Percentiles rank a stretch among this genome's conserved stretches.
Conservation (phyloP, 2,329 filamentous ascomycete genomes). For the Cladosporium oxysporum region DNA sequence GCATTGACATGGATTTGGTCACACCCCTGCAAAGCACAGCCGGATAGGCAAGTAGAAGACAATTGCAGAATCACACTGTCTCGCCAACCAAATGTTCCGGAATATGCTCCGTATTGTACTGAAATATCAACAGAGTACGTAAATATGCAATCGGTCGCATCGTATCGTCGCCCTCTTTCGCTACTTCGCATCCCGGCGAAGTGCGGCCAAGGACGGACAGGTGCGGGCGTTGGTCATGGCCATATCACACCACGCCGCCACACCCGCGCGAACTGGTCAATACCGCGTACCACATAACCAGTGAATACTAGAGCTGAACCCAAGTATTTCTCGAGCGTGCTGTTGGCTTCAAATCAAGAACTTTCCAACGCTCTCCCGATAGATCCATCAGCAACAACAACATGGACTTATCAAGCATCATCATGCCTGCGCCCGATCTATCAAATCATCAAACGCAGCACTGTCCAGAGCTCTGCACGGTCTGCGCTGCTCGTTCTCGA, state of each 20-base stretch:
- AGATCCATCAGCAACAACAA: neutral
- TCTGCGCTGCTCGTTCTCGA: neutral
- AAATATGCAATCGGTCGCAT: neutral
- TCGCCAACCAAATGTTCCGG: neutral
- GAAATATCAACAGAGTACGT: neutral
- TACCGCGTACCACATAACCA: neutral
- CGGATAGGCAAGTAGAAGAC: neutral
- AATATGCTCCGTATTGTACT: neutral
- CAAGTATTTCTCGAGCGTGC: neutral
- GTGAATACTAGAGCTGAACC: neutral
- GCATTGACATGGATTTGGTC: neutral
- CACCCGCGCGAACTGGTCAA: neutral
- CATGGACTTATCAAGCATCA: neutral
- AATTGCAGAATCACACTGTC: neutral
- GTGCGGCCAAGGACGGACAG: constrained; percentile 5
- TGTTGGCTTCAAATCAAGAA: neutral
- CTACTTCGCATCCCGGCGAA: constrained; percentile 14
- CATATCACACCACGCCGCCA: constrained; percentile 4
- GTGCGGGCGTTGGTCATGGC: constrained; percentile 3
- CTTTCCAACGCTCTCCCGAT: neutral
- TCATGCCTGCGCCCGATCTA: constrained; percentile 3
- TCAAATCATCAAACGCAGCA: constrained; percentile 1
- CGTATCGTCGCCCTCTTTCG: neutral
- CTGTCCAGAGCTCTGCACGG: constrained; percentile 5
- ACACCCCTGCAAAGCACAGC: neutral